phyloP scores from a whole-genome alignment of 2,329 filamentous ascomycete species.

The Aspergillus fischeri region DNA sequence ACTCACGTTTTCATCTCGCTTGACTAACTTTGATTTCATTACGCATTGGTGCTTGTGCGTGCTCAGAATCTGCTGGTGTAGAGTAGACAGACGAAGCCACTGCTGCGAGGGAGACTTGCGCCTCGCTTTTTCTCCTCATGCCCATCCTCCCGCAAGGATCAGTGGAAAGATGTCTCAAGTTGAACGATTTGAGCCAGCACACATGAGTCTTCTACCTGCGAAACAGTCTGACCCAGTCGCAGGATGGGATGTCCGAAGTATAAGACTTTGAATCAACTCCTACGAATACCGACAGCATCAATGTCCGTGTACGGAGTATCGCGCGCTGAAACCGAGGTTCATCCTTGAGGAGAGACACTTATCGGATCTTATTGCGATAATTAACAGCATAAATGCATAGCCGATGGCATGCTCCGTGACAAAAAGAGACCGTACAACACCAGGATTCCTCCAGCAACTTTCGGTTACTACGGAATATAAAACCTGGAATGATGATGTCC shows the following conservation, averaged over 20 bases:
- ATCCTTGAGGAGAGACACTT: not conserved
- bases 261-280: not conserved
- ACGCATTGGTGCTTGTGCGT: not conserved
- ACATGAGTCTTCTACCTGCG: not conserved
- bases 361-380: not conserved
- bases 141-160: not conserved
- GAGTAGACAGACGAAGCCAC: not conserved
- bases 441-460: not conserved
- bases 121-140: not conserved
- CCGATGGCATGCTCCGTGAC: not conserved
- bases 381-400: not conserved
- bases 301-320: not conserved
- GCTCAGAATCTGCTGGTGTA: not conserved
- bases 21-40: not conserved
- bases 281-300: not conserved
- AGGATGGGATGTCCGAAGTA: not conserved
- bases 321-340: not conserved
- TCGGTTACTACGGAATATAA: not conserved
- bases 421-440: not conserved
- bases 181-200: not conserved
- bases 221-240: not conserved
- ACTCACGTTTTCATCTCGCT: not conserved
- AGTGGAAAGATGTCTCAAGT: not conserved
- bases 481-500: not conserved
- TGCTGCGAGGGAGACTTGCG: not conserved